These are phyloP conservation scores for Lodderomyces orthopsilosis DNA, from an alignment of 1,139 yeast species.

Conservation along the genomic window DNA sequence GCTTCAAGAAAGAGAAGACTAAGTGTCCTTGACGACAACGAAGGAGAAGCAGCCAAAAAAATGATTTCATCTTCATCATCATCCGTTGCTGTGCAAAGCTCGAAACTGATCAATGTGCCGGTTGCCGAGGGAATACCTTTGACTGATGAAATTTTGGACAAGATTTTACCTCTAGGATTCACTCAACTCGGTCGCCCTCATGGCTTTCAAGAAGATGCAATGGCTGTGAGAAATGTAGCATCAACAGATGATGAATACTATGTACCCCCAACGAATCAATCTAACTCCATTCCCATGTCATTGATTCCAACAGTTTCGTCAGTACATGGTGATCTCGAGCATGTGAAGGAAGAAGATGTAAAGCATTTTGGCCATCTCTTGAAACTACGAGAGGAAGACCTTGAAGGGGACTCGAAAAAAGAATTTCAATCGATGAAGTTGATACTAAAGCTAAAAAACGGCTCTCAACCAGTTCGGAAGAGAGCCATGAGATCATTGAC, in stretches of 20 bases:
- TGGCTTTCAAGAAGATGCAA: conserved; percentile 37
- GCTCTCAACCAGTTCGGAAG: conserved; percentile 65
- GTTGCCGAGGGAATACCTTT: conserved; percentile 45
- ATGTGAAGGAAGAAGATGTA: conserved; percentile 69
- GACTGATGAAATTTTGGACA: conserved; percentile 49
- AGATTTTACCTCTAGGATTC: conserved; percentile 56
- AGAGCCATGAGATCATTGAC: conserved; percentile 67
- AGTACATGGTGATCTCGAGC: conserved; percentile 55
- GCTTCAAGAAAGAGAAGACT: conserved; percentile 22
- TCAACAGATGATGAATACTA: conserved; percentile 20
- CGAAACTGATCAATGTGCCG: conserved; percentile 29
- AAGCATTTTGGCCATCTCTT: conserved; percentile 68
- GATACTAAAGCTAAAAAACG: conserved; percentile 73
- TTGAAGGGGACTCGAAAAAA: conserved; percentile 52
- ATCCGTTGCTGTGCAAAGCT: conserved; percentile 6
- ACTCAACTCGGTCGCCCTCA: conserved; percentile 47
- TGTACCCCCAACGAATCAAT: conserved; percentile 22
- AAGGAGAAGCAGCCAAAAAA: conserved; percentile 20
- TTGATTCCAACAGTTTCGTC: conserved; percentile 55
- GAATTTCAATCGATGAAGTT: conserved; percentile 65
- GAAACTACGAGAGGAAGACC: conserved; percentile 25
- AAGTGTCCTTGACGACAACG: conserved; percentile 19
- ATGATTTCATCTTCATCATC: neutral
- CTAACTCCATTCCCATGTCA: conserved; percentile 4
- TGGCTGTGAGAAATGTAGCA: conserved; percentile 17